Base-by-base conservation (phyloP, 148 eudicot species). In the Vaccinium myrtillus region DNA sequence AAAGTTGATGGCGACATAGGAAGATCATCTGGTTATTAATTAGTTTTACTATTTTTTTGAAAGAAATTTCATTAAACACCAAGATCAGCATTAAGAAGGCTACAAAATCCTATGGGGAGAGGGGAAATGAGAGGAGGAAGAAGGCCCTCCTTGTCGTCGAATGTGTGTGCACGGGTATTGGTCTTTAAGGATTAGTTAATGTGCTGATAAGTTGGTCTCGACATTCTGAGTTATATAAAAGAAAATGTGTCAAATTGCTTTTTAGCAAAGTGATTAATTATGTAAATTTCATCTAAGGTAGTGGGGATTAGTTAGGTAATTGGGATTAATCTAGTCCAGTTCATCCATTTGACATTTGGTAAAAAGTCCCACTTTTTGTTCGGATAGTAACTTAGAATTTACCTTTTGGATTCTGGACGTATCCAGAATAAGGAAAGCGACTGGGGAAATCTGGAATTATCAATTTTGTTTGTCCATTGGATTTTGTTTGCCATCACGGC, bases 1-100 rank as follows among this genome's bases (percentile, higher is more conserved):
- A 43, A 5, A 0, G 59, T 81, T 56, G 84, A 73, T 59, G 84
- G 69, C 15, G 81, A 76, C 27, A 65, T 73, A 30, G 43, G 69
- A 81, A 76, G 71, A 48, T 63, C 32, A 61, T 54, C 15, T 21
- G 16, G 18, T 8, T 15, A 25, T 16, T 8, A 6, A 43, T 0
- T 13, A 6, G 16, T 43, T 5, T 43, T 43, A 43, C 46, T 43
- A 43, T 43, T 43, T 43, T 43, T 43, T 5, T 43, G 46, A 43
- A 43, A 43, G 46, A 43, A 43, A 43, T 43, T 43, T 43, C 6
- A 5, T 4, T 43, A 5, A 43, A 43, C 46, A 43, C 6, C 46
- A 43, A 43, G 46, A 43, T 0, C 46, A 43, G 46, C 46, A 43
- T 43, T 6, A 43, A 43, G 46, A 43, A 43, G 46, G 46, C 46